A percentile compares a stretch with the other conserved stretches of the same genome.
Evolutionary conservation across 805 yeast genomes (phyloP).

Genomic region (Saturnispora quitensis): DNA sequence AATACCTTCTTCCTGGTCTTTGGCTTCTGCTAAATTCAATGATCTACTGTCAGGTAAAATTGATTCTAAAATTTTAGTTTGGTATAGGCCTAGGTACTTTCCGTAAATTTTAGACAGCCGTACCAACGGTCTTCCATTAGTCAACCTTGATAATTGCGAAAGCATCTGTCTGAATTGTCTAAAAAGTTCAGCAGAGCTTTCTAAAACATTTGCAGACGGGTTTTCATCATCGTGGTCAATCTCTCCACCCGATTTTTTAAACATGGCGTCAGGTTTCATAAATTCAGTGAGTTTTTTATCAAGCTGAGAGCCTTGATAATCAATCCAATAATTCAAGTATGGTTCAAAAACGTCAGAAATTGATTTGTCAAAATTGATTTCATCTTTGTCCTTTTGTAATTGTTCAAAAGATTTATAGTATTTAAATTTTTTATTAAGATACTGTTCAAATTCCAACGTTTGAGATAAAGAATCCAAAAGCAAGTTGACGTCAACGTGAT

Average conservation of each 20-base stretch:
- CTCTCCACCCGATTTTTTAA: conserved; percentile 27
- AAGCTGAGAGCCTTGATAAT: conserved; percentile 65
- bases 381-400: conserved; percentile 22
- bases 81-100: conserved; percentile 55
- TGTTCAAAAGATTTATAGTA: conserved; percentile 30
- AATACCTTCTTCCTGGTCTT: conserved; percentile 48
- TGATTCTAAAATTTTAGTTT: conserved; percentile 39
- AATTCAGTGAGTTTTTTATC: conserved; percentile 57
- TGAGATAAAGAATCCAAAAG: conserved; percentile 62
- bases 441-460: conserved; percentile 78
- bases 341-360: conserved; percentile 76
- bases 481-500: conserved; percentile 46
- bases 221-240: conserved; percentile 14
- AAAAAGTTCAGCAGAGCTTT: conserved; percentile 82
- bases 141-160: conserved; percentile 57
- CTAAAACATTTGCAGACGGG: conserved; percentile 45
- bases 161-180: conserved; percentile 65
- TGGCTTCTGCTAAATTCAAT: conserved; percentile 25
- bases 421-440: conserved; percentile 53
- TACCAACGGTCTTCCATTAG: conserved; percentile 39
- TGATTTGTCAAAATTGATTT: conserved; percentile 28
- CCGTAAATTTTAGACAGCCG: conserved; percentile 52
- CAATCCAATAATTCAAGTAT: conserved; percentile 75
- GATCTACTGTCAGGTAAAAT: conserved; percentile 34
- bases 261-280: conserved; percentile 47